A percentile compares a stretch with the other conserved stretches of the same genome.
Conservation (phyloP, 2,329 filamentous ascomycete species). For the Endothia cerciana region DNA sequence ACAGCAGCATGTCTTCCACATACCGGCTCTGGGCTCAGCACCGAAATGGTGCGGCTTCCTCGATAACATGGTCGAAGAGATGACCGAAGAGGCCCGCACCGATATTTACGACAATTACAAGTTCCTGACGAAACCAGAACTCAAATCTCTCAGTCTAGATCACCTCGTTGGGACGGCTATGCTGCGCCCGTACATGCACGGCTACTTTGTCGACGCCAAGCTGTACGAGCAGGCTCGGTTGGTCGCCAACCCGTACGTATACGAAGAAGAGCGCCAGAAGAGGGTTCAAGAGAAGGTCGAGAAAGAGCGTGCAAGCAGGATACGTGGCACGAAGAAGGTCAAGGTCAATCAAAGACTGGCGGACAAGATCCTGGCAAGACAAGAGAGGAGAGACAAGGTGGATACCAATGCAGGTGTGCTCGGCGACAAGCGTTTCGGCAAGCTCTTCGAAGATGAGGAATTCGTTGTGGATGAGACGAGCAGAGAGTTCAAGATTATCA, state of each 20-base stretch:
- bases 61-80: constrained; percentile 97
- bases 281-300: constrained; percentile 93
- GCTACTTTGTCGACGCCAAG: constrained; percentile 94
- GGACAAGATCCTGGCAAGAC: constrained; percentile 71
- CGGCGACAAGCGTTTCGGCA: constrained; percentile 82
- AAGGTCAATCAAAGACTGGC: constrained; percentile 90
- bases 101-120: constrained; percentile 99
- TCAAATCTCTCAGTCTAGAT: constrained; percentile 82
- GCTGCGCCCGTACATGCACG: constrained; percentile 96
- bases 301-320: constrained; percentile 93
- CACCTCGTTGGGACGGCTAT: constrained; percentile 90
- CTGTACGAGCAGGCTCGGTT: constrained; percentile 93
- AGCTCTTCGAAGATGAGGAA: constrained; percentile 89
- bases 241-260: constrained; percentile 91
- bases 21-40: constrained; percentile 89
- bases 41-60: constrained; percentile 96
- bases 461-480: constrained; percentile 90
- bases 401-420: constrained; percentile 70
- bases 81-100: constrained; percentile 80
- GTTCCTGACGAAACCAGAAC: constrained; percentile 87
- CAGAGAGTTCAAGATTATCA: constrained; percentile 83
- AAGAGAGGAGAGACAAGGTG: constrained; percentile 61
- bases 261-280: constrained; percentile 90
- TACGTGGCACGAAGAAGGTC: constrained; percentile 93
- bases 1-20: constrained; percentile 93